A percentile compares a stretch with the other conserved stretches of the same genome.
Conservation (phyloP, 2,329 filamentous ascomycete species). For the Exserohilum turcica region DNA sequence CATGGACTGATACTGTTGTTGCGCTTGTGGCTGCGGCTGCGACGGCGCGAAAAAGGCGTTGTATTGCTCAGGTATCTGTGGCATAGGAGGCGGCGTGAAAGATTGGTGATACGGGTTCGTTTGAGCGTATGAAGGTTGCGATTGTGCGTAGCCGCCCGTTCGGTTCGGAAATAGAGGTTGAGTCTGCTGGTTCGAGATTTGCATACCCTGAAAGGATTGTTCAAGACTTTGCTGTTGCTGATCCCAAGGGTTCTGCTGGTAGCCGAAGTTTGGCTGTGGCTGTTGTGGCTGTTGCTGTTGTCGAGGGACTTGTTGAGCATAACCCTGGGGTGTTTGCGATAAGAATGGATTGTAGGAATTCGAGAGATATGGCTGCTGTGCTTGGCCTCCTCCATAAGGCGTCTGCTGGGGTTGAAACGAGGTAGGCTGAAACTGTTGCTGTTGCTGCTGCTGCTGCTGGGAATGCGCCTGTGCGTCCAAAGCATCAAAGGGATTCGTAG, state of each 20-base stretch:
- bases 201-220: slow-evolving; percentile 76
- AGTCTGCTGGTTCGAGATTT: slow-evolving; percentile 56
- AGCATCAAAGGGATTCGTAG: slow-evolving; percentile 53
- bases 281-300: slow-evolving; percentile 20
- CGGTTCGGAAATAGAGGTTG: slow-evolving; percentile 72
- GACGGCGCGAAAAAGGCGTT: slow-evolving; percentile 39
- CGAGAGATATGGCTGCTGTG: slow-evolving; percentile 36
- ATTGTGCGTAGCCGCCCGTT: slow-evolving; percentile 65
- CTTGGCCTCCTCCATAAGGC: slow-evolving; percentile 25
- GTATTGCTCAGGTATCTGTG: slow-evolving; percentile 49
- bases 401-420: slow-evolving; percentile 41
- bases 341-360: slow-evolving; percentile 74
- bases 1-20: slow-evolving; percentile 47
- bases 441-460: slow-evolving; percentile 42
- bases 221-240: slow-evolving; percentile 56
- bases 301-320: slow-evolving; percentile 19
- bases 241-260: slow-evolving; percentile 23
- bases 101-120: slow-evolving; percentile 50
- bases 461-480: slow-evolving; percentile 41
- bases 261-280: slow-evolving; percentile 14
- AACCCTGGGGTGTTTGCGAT: slow-evolving; percentile 40
- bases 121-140: slow-evolving; percentile 45
- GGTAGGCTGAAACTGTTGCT: slow-evolving; percentile 35
- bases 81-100: slow-evolving; percentile 50
- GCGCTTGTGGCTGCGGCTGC: slow-evolving; percentile 31